Conservation (phyloP, 2,329 filamentous ascomycete genomes). For the Phaeomoniella chlamydospora region DNA sequence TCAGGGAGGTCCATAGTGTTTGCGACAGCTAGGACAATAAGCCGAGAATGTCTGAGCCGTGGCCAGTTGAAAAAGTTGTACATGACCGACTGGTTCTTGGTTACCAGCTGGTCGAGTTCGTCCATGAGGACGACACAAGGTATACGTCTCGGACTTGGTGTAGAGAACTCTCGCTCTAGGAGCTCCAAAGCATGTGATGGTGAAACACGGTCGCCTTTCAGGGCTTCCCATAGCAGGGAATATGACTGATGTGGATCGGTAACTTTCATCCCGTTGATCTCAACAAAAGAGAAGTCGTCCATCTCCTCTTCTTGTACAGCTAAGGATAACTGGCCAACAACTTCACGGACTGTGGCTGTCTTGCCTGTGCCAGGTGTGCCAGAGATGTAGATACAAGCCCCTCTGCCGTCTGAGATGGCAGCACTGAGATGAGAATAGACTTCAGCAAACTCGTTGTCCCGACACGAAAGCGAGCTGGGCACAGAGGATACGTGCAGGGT, state of each 20-base stretch:
- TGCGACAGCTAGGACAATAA: slow-evolving; percentile 93
- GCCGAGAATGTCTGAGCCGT: slow-evolving; percentile 70
- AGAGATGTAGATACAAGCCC: slow-evolving; percentile 96
- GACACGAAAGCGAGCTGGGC: slow-evolving; percentile 74
- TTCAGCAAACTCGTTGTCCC: slow-evolving; percentile 78
- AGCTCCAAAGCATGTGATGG: slow-evolving; percentile 83
- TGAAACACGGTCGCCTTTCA: slow-evolving; percentile 85
- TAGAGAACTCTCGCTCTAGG: slow-evolving; percentile 80
- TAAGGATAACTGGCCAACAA: slow-evolving; percentile 77
- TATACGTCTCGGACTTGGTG: slow-evolving; percentile 71
- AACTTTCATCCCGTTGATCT: slow-evolving; percentile 99
- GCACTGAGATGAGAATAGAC: slow-evolving; percentile 91
- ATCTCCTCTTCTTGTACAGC: slow-evolving; percentile 79
- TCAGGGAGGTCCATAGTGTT: slow-evolving; percentile 99
- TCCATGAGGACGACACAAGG: slow-evolving; percentile 98
- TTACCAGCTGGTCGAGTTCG: slow-evolving; percentile 92
- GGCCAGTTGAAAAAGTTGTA: slow-evolving; percentile 99
- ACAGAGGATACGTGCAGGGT: slow-evolving; percentile 89
- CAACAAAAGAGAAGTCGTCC: slow-evolving; percentile 97
- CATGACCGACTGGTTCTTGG: slow-evolving; percentile 98
- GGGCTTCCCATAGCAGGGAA: slow-evolving; percentile 83
- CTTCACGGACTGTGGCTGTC: slow-evolving; percentile 91
- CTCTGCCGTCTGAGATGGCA: slow-evolving; percentile 83
- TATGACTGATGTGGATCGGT: slow-evolving; percentile 96
- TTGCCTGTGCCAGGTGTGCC: slow-evolving; percentile 97